Evolutionary conservation across 208 protist genomes (phyloP).

Genomic region (Leishmania tropica): DNA sequence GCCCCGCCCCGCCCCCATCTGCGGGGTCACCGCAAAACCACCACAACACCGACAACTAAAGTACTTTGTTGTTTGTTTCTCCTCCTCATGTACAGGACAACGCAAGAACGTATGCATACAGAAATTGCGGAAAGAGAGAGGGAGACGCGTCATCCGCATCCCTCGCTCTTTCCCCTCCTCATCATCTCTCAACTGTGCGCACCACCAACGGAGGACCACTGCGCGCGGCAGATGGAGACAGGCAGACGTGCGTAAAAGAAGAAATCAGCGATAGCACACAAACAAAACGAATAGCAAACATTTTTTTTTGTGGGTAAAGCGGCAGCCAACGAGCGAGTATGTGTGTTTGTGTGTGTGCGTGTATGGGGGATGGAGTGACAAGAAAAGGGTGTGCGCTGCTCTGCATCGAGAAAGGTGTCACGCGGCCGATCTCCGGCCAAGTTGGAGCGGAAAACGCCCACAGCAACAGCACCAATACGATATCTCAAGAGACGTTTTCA

Average conservation of each 20-base stretch:
- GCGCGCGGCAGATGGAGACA: no score
- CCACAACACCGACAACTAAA: background rate
- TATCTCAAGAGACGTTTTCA: background rate
- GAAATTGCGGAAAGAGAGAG: background rate
- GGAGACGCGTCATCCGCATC: background rate
- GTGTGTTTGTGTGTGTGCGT: background rate
- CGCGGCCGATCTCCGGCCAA: no score
- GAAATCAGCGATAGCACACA: no score
- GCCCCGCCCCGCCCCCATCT: no score
- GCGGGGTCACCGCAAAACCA: background rate
- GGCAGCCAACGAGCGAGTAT: no score
- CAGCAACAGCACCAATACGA: no score
- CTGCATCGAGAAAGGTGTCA: background rate
- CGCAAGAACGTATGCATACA: background rate
- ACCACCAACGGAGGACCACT: no score
- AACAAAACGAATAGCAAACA: background rate
- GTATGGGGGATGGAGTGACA: background rate
- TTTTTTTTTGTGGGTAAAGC: background rate
- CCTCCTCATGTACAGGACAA: background rate
- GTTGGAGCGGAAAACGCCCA: no score
- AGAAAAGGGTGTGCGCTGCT: background rate
- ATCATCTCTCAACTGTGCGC: no score
- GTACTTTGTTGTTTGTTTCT: background rate
- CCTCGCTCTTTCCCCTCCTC: no score
- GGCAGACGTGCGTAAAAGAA: no score